Evolutionary conservation across 192 early-diverging fungal species (phyloP).

Genomic region (Coemansia sp.): DNA sequence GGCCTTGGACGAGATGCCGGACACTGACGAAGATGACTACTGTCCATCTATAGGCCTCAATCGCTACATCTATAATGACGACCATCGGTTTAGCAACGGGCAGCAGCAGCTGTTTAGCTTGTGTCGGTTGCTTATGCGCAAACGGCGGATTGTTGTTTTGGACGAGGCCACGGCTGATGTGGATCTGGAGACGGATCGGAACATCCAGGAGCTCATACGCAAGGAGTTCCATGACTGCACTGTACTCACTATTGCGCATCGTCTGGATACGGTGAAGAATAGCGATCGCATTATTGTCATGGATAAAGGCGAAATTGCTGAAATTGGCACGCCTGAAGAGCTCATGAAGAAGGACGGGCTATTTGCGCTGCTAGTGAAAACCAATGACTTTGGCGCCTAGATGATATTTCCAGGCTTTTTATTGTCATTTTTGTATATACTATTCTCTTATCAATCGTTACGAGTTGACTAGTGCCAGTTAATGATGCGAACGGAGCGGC

Average conservation of each 20-base stretch:
- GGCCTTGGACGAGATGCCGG: constrained; percentile 8
- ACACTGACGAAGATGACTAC: not conserved
- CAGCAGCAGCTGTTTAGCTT: constrained; percentile 67
- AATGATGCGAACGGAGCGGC: too few relatives aligned
- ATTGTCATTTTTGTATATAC: not conserved
- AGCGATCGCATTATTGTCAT: constrained; percentile 74
- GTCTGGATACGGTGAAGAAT: constrained; percentile 65
- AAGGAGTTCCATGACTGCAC: constrained; percentile 52
- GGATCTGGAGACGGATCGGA: constrained; percentile 43
- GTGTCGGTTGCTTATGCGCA: constrained; percentile 58
- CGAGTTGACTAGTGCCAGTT: too few relatives aligned
- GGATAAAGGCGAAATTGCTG: constrained; percentile 63
- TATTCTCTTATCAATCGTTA: not conserved
- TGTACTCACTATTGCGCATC: constrained; percentile 69
- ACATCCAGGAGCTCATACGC: constrained; percentile 42
- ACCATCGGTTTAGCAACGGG: constrained; percentile 39
- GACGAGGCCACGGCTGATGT: constrained; percentile 71
- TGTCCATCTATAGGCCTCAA: not conserved
- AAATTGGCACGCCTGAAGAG: constrained; percentile 60
- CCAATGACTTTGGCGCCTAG: constrained; percentile 21
- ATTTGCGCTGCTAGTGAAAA: constrained; percentile 28
- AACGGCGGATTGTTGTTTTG: constrained; percentile 58
- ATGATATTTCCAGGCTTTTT: not conserved
- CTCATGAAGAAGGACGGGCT: constrained; percentile 53
- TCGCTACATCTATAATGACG: constrained; percentile 4